Percentiles rank a stretch among this genome's conserved stretches.
phyloP scores from a whole-genome alignment of 257 asterid species.

The Capsicum chinense region DNA sequence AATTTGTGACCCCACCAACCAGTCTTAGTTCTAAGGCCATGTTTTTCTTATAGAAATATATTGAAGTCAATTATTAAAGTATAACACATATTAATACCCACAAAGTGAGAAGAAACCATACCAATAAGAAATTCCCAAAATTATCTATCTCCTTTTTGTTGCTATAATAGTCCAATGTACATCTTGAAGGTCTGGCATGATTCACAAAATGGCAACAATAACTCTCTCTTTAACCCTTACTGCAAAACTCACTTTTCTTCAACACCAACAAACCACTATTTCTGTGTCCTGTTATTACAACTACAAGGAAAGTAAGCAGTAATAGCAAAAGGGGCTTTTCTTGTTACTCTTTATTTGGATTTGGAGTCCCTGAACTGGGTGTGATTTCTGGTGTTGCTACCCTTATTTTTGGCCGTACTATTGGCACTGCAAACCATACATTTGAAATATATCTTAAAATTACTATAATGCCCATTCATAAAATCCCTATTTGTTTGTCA shows the following conservation, averaged over 20 bases:
- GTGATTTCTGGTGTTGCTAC: slow-evolving; percentile 85
- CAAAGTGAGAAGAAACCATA: no score
- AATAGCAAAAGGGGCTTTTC: slow-evolving; percentile 51
- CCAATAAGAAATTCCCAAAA: no score
- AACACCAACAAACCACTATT: slow-evolving; percentile 40
- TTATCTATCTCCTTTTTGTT: no score
- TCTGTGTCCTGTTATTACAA: slow-evolving; percentile 33
- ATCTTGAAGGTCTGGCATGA: no score
- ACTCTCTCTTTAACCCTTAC: no score
- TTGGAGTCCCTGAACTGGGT: slow-evolving; percentile 88
- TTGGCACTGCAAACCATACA: slow-evolving; percentile 48
- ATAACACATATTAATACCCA: no score
- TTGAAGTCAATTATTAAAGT: neutral
- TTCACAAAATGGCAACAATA: no score
- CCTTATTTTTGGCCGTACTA: slow-evolving; percentile 76
- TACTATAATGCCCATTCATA: no score
- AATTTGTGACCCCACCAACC: neutral
- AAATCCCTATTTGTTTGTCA: no score
- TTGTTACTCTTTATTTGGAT: slow-evolving; percentile 77
- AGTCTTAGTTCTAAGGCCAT: neutral
- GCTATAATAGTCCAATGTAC: no score
- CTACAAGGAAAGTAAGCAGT: slow-evolving; percentile 24
- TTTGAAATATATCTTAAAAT: no score
- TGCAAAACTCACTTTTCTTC: slow-evolving; percentile 54
- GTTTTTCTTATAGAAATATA: neutral